Evolutionary conservation across 2,329 filamentous ascomycete genomes (phyloP), one percentile per base, ranked within the genome.

Genomic region (Aspergillus unguis): DNA sequence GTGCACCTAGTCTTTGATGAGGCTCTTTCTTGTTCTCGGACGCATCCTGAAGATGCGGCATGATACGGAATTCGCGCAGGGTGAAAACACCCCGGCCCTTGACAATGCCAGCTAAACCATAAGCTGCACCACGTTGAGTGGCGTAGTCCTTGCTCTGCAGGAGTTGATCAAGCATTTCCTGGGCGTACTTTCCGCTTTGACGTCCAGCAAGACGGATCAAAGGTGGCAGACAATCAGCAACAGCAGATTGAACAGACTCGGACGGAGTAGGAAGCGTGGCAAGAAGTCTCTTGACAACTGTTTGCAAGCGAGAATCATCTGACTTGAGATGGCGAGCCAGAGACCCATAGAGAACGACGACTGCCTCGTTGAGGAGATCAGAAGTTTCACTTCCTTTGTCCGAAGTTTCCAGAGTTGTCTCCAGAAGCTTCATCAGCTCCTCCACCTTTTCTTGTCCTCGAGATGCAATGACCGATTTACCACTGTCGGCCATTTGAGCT

Each of bases 331-430:
- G 94, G 47, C 89, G 85, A 40, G 92, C 94, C 35, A 99, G 77
- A 47, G 95, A 92, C 68, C 94, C 94, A 64, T 99, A 99, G 69
- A 99, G 87, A 62, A 99, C 94, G 62, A 99, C 92, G 48, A 99
- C 92, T 17, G 95, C 94, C 73, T 99, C 94, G 62, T 96, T 96
- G 58, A 97, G 88, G 54, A 90, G 84, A 71, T 99, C 95, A 17
- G 89, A 86, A 49, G 86, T 84, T 60, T 92, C 85, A 0, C 86
- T 91, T 52, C 85, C 87, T 67, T 87, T 89, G 69, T 94, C 90
- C 2, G 91, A 88, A 2, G 85, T 85, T 66, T 92, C 91, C n/a
- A 99, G 78, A 0, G 90, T 91, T 26, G 80, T 81, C 71, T 99
- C 94, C 65, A 97, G 95, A 10, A 92, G 85, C 64, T 87, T 84